These are phyloP conservation scores for Groenewaldozyma auringiensis DNA, from an alignment of 1,139 yeast genomes.

Conservation along the genomic window DNA sequence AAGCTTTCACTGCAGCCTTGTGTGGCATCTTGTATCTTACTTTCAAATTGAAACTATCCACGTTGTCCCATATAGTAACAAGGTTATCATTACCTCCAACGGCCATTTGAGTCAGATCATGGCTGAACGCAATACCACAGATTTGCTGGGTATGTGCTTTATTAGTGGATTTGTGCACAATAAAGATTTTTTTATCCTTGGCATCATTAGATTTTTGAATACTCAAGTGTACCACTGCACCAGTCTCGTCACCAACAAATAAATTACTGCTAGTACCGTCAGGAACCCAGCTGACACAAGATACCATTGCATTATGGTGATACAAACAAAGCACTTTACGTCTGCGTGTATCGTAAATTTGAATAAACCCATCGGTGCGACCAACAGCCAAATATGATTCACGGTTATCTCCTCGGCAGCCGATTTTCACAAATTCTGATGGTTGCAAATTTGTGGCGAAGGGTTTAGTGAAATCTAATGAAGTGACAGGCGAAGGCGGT, in stretches of 20 bases:
- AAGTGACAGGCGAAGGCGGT: not conserved
- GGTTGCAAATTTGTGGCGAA: not conserved
- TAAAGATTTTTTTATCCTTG: not conserved
- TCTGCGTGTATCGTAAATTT: constrained; percentile 32
- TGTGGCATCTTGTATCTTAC: constrained; percentile 25
- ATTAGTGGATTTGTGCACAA: constrained; percentile 6
- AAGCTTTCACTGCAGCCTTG: constrained; percentile 46
- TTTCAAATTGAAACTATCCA: constrained; percentile 8
- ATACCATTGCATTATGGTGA: constrained; percentile 21
- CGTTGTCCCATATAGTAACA: constrained; percentile 25
- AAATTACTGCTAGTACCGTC: constrained; percentile 52
- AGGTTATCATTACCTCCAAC: constrained; percentile 30
- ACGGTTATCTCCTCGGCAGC: not conserved
- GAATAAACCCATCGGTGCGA: constrained; percentile 44
- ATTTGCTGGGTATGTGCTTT: constrained; percentile 24
- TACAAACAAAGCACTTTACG: constrained; percentile 24
- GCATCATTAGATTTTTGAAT: constrained; percentile 15
- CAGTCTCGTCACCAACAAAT: constrained; percentile 63
- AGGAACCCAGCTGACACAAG: constrained; percentile 50
- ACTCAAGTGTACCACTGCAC: constrained; percentile 46
- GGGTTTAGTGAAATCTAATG: constrained; percentile 1
- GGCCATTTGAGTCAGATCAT: constrained; percentile 24
- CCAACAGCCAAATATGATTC: constrained; percentile 45
- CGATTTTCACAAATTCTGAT: not conserved
- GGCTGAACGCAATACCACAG: constrained; percentile 26